Base-by-base conservation (phyloP, 805 yeast genomes). In the Kluyveromyces dobzhanskii region DNA sequence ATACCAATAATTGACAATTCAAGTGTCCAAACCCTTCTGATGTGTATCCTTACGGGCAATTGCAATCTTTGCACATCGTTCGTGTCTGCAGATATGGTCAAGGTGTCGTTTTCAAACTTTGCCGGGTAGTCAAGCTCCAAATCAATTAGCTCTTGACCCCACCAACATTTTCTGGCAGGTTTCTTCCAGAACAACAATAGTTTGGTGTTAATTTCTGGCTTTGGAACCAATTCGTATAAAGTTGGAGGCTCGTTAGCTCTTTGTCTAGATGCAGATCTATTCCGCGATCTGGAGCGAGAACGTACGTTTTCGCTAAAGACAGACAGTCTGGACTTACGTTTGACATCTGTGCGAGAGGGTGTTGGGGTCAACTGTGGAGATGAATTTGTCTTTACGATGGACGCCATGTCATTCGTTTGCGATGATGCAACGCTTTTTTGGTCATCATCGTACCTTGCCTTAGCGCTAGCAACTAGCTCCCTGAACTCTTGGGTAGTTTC, bases 131-230 rank as follows among this genome's bases (percentile, higher is more conserved):
- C 57, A 13, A 67, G 57, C 16, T 53, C 62, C 42, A 64, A 64
- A 32, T 75, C 78, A 16, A 75, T 61, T 21, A 61, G 66, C 32
- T 76, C 75, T 56, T 78, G 76, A 5, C 85, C 72, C 98, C 98
- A 92, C 98, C 98, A 92, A 65, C 98, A 92, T 57, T 92, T 92
- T 55, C 97, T 74, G 2, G 98, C 98, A 1, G 98, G 98, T 57
- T 92, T 92, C 46, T 95, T 74, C 97, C 98, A 92, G 56, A 92
- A 92, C 38, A 92, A 65, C 27, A 92, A 67, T 37, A 92, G 70
- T 59, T 92, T 92, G 49, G 61, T 55, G 69, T 76, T 46, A 52
- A 65, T 49, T 32, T 59, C 56, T 17, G 63, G 62, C 28, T 51
- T 55, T n/a, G 59, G 57, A 17, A 56, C 61, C 35, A 56, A 46